phyloP scores from a whole-genome alignment of 345 rosid genomes.

The Hibiscus tridactylites region DNA sequence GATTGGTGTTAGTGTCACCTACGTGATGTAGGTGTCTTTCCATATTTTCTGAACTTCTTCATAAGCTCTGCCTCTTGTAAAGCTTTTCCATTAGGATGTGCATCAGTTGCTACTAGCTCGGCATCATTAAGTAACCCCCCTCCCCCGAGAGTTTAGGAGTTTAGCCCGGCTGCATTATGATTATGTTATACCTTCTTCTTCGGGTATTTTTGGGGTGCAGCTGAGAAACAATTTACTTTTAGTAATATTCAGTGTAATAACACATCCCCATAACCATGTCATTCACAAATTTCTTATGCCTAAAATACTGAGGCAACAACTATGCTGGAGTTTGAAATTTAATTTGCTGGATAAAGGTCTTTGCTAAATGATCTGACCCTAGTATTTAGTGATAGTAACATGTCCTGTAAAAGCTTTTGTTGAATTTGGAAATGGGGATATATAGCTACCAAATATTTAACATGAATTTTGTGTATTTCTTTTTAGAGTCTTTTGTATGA shows the following conservation, averaged over 20 bases:
- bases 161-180: background rate
- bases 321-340: background rate
- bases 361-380: background rate
- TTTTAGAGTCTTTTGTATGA: slow-evolving; percentile 68
- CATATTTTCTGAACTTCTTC: background rate
- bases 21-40: background rate
- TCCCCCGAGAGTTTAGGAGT: background rate
- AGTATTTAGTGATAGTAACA: background rate
- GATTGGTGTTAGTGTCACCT: background rate
- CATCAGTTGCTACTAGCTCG: background rate
- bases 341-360: slow-evolving; percentile 1
- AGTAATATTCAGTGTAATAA: background rate
- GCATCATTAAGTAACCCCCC: background rate
- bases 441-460: background rate
- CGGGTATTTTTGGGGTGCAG: background rate
- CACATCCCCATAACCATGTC: background rate
- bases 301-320: background rate
- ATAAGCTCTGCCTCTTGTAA: background rate
- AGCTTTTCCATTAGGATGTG: background rate
- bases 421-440: background rate
- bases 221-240: background rate
- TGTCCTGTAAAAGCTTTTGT: slow-evolving; percentile 1
- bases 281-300: background rate
- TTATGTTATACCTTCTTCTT: background rate
- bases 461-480: slow-evolving; percentile 5